A percentile compares a stretch with the other conserved stretches of the same genome.
phyloP scores from a whole-genome alignment of 192 early-diverging fungal species.

The Coemansia sp. region DNA sequence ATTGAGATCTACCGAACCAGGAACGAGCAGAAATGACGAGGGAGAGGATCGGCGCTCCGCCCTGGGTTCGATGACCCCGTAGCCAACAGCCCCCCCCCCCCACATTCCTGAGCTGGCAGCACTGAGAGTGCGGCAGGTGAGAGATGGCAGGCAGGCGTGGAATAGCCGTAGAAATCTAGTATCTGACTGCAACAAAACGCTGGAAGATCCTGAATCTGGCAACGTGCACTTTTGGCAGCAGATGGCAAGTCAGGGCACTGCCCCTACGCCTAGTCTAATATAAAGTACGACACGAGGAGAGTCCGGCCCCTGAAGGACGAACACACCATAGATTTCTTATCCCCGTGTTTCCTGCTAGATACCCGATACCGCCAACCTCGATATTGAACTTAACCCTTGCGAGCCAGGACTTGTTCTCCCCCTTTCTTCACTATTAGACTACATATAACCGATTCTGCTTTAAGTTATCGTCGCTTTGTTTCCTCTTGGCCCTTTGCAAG shows the following conservation, averaged over 20 bases:
- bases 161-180: too few species aligned
- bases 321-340: neutral
- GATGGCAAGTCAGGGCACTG: conserved; percentile 1
- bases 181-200: conserved; percentile 3
- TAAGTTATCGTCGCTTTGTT: neutral
- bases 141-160: neutral
- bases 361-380: neutral
- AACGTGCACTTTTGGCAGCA: neutral
- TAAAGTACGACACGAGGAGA: neutral
- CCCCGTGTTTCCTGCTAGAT: neutral
- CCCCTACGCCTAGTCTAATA: conserved; percentile 1
- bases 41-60: neutral
- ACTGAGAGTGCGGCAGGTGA: neutral
- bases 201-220: conserved; percentile 1
- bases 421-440: neutral
- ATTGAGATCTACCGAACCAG: neutral
- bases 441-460: neutral
- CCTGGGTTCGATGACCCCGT: neutral
- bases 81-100: conserved; percentile 5
- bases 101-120: neutral
- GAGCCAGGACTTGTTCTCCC: neutral
- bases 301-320: neutral
- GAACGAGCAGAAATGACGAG: conserved; percentile 5
- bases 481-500: neutral
- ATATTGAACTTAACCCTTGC: neutral